Evolutionary conservation across 371 early-diverging fungal genomes (phyloP), one percentile per base, ranked within the genome.

Genomic region (Apophysomyces sp.): DNA sequence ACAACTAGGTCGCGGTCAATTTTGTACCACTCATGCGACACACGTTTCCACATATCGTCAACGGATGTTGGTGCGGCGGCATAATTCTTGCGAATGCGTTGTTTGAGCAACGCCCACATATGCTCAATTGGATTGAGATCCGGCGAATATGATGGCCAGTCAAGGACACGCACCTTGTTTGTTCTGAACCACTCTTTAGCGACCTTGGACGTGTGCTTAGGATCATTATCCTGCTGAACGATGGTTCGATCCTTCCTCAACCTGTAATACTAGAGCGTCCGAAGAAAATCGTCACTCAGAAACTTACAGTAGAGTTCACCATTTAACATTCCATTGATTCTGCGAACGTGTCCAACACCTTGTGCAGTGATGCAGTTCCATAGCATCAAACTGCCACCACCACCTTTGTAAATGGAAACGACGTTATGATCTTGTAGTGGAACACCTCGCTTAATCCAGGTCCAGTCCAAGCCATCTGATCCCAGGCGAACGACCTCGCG

Each of bases 151-250:
- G 60, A 51, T 18, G 60, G 60, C 60, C 60, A 51, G 16, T 59
- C 60, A 8, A 59, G 32, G 8, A 51, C 26, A 11, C 40, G 11
- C 4, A 58, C 37, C 4, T 16, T 15, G 39, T 58, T 36, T 4
- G 18, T 26, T 12, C n/a, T 26, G 21, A 28, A 58, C 40, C 58
- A 58, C 34, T 26, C 27, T 54, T 54, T 29, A 34, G 34, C 34
- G 12, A 7, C 5, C 12, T 34, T 12, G 5, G 73, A 59, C 40
- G 57, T 74, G 32, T 78, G 78, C 53, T 78, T 54, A 0, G 65
- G 30, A 36, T 67, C 62, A 54, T 72, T 72, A 64, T 76, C 72
- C 30, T 76, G 72, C 53, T 72, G 74, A 53, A 73, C 70, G 18
- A 69, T 62, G 4, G 69, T 56, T 7, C 62, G 60, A 8, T 52